Evolutionary conservation across 306 rosid genomes (phyloP), one percentile per base, ranked within the genome.

Genomic region (Cajanus cajan): DNA sequence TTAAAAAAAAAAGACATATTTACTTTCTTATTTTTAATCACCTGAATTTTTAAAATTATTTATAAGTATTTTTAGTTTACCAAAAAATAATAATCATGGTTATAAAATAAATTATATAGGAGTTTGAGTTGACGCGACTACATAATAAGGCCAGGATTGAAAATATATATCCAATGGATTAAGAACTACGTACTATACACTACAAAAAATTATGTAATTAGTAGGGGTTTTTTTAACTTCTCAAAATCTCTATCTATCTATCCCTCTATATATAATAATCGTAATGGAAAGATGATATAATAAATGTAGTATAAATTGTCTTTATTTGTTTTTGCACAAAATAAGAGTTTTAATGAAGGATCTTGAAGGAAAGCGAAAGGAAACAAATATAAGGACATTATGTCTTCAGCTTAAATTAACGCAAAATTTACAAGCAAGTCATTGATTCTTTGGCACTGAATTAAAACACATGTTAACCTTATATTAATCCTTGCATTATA

Each of bases 361-460:
- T 54, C 7, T 16, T 54, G 33, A 74, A 33, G 4, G 59, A 51
- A 80, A 80, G 31, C 54, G 47, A 62, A 40, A 62, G 55, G 78
- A 47, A 75, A 79, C 65, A 58, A 33, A 44, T 43, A 57, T 43
- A 47, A 44, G 71, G 45, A 75, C 62, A 62, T 75, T 62, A 44
- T 63, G 61, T 19, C 59, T 61, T 45, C 61, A 12, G 31, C 54
- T 33, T 59, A 36, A 59, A 43, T 59, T 36, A 11, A 62, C 28
- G 8, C 34, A 62, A 57, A 58, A 48, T 9, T 65, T 50, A 14
- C 0, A 8, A 7, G 18, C 59, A 67, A 65, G 59, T 13, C 52
- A 37, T 52, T 5, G 25, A 79, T 51, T 12, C 21, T 43, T 52
- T 40, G 68, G 28, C 15, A 54, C 21, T 28, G 4, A 40, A 39